Percentiles rank a stretch among this genome's conserved stretches.
These are phyloP conservation scores for Aurantiochytrium sp. DNA, from an alignment of 108 stramenopile species.

Conservation along the genomic window DNA sequence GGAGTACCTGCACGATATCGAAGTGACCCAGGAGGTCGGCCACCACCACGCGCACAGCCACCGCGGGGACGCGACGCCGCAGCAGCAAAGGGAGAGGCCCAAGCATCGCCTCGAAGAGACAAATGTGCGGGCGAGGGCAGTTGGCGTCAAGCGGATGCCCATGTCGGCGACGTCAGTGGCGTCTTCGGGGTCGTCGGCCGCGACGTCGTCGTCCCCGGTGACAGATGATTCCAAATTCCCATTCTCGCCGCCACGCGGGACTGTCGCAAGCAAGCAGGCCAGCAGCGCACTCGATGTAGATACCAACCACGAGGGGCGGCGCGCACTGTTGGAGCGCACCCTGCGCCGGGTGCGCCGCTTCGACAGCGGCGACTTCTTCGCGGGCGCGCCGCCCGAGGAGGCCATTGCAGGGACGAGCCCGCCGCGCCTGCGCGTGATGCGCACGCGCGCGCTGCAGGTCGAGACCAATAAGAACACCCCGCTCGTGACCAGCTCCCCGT, in stretches of 20 bases:
- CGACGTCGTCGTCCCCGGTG: too few relatives aligned
- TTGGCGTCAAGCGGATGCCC: too few relatives aligned
- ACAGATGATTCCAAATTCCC: neutral
- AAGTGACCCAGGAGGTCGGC: neutral
- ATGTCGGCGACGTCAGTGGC: too few relatives aligned
- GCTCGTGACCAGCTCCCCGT: too few relatives aligned
- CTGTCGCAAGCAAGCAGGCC: neutral
- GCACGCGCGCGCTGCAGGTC: neutral
- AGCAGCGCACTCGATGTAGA: neutral
- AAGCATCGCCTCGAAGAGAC: neutral
- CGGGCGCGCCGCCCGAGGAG: neutral
- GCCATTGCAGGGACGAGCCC: neutral
- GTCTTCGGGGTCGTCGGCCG: too few relatives aligned
- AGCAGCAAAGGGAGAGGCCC: neutral
- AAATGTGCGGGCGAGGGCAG: too few relatives aligned
- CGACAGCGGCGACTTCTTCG: neutral
- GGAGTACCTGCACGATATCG: neutral
- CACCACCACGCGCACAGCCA: neutral
- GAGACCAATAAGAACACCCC: neutral
- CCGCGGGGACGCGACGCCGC: neutral
- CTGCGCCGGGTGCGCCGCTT: neutral
- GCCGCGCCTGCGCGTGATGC: neutral
- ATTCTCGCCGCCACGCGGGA: neutral
- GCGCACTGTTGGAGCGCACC: neutral
- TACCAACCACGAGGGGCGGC: neutral